A percentile compares a stretch with the other conserved stretches of the same genome.
phyloP scores from a whole-genome alignment of 1,139 yeast species.

The Yamadazyma atmosphaerica region DNA sequence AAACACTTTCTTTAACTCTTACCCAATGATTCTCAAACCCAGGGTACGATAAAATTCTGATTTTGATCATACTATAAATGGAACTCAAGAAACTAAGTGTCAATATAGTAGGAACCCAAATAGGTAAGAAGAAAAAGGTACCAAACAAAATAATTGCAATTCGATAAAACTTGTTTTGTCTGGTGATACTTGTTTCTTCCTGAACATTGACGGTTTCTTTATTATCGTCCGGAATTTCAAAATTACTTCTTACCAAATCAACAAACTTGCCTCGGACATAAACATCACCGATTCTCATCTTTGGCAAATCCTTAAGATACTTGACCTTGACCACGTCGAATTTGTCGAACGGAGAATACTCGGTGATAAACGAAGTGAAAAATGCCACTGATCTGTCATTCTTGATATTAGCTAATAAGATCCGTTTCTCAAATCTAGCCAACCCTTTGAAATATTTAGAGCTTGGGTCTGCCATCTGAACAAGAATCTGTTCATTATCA shows the following conservation, averaged over 20 bases:
- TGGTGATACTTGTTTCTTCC: constrained; percentile 39
- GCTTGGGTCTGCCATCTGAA: constrained; percentile 56
- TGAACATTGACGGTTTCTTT: constrained; percentile 28
- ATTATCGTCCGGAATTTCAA: constrained; percentile 7
- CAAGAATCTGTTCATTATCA: constrained; percentile 46
- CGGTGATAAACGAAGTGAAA: constrained; percentile 52
- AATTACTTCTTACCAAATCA: constrained; percentile 43
- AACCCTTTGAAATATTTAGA: constrained; percentile 57
- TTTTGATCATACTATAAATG: constrained; percentile 36
- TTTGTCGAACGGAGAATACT: constrained; percentile 49
- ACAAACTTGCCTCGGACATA: constrained; percentile 54
- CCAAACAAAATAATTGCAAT: constrained; percentile 30
- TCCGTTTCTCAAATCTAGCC: constrained; percentile 52
- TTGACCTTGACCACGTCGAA: constrained; percentile 41
- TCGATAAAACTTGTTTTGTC: constrained; percentile 29
- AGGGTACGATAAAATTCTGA: constrained; percentile 25
- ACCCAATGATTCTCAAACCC: constrained; percentile 33
- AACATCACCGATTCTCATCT: constrained; percentile 31
- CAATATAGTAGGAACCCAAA: constrained; percentile 57
- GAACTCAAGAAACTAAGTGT: constrained; percentile 39
- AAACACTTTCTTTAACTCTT: constrained; percentile 33
- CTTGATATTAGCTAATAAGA: constrained; percentile 68
- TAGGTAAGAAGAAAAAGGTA: constrained; percentile 42
- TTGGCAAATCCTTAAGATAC: constrained; percentile 39
- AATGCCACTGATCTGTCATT: constrained; percentile 68